phyloP scores from a whole-genome alignment of 495 filamentous ascomycete species.

The Aspergillus ellipticus region DNA sequence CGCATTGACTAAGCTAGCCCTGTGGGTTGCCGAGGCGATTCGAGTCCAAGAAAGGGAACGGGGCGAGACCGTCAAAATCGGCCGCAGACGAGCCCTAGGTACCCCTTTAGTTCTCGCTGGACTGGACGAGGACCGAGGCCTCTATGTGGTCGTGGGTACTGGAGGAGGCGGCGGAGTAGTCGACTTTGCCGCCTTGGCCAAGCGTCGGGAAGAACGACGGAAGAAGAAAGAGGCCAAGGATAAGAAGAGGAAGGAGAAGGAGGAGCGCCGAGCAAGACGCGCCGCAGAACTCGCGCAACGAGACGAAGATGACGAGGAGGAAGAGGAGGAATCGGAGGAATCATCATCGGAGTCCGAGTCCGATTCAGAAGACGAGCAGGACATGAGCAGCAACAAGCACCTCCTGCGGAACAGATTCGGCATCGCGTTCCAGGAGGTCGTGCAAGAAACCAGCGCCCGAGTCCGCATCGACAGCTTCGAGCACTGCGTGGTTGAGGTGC shows the following conservation, averaged over 20 bases:
- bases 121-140: conserved; percentile 79
- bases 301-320: conserved; percentile 55
- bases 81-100: conserved; percentile 52
- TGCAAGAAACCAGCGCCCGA: conserved; percentile 82
- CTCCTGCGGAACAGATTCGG: conserved; percentile 84
- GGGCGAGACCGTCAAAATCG: conserved; percentile 63
- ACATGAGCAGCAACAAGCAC: conserved; percentile 51
- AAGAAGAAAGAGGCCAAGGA: conserved; percentile 57
- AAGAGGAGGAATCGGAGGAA: conserved; percentile 53
- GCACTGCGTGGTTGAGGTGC: conserved; percentile 93
- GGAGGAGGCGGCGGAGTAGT: conserved; percentile 64
- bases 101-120: conserved; percentile 87
- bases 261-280: conserved; percentile 51
- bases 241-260: conserved; percentile 58
- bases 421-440: conserved; percentile 92
- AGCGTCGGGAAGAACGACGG: conserved; percentile 59
- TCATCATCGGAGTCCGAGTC: conserved; percentile 54
- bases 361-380: conserved; percentile 58
- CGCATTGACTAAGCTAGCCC: conserved; percentile 84
- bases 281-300: conserved; percentile 44
- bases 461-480: conserved; percentile 96
- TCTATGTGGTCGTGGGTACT: conserved; percentile 89
- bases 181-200: conserved; percentile 60
- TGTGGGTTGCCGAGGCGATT: conserved; percentile 93
- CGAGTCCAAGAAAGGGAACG: conserved; percentile 80